phyloP scores from a whole-genome alignment of 495 filamentous ascomycete species.

The Patellaria atrata region DNA sequence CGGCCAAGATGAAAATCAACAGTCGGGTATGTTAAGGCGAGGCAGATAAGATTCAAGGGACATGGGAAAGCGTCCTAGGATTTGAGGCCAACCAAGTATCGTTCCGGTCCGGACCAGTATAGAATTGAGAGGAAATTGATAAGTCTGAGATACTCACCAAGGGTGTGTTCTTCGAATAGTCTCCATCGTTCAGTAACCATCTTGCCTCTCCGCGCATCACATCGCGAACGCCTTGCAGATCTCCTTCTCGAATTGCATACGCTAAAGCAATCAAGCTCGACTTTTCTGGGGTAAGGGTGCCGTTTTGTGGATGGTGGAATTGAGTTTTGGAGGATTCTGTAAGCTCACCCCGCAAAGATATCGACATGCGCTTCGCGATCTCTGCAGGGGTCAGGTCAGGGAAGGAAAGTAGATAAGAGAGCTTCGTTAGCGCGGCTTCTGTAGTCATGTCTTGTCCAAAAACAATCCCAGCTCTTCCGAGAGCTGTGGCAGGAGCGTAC shows the following conservation, averaged over 20 bases:
- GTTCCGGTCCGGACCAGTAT: too few relatives aligned
- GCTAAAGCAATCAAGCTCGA: conserved; percentile 56
- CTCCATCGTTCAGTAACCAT: conserved; percentile 59
- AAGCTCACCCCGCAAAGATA: conserved; percentile 70
- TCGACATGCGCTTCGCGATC: conserved; percentile 56
- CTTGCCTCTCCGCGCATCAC: conserved; percentile 51
- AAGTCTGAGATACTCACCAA: conserved; percentile 34
- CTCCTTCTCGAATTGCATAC: conserved; percentile 66
- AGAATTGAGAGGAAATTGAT: too few relatives aligned
- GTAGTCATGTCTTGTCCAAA: conserved; percentile 89
- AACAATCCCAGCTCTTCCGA: conserved; percentile 81
- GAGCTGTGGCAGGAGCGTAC: conserved; percentile 77
- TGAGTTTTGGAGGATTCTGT: conserved; percentile 50
- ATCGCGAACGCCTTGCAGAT: conserved; percentile 45
- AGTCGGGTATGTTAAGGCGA: too few relatives aligned
- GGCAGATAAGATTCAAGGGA: too few relatives aligned
- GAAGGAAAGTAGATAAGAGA: conserved; percentile 71
- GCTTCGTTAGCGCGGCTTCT: conserved; percentile 86
- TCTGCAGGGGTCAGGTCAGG: conserved; percentile 46
- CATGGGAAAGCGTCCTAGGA: too few relatives aligned
- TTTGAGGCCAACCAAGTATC: too few relatives aligned
- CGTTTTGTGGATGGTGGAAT: conserved; percentile 59
- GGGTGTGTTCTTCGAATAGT: conserved; percentile 88
- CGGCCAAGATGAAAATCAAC: too few relatives aligned
- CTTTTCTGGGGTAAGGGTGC: conserved; percentile 31